A percentile compares a stretch with the other conserved stretches of the same genome.
These are phyloP conservation scores for Fusarium coicis DNA, from an alignment of 2,329 filamentous ascomycete genomes.

Conservation along the genomic window DNA sequence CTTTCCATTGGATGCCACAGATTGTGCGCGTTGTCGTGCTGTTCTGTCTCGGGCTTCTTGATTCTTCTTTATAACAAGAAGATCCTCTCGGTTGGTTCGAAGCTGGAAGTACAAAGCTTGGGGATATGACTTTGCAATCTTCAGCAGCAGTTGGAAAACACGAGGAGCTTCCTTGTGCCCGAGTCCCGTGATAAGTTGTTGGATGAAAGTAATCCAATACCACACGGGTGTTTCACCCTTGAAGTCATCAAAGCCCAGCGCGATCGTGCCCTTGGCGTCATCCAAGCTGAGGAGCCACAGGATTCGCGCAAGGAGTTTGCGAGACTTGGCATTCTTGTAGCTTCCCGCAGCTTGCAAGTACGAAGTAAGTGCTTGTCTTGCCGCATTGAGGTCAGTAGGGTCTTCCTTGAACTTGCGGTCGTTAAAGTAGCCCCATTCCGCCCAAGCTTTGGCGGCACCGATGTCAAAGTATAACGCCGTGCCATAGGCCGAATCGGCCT, in stretches of 20 bases:
- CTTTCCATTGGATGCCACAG: constrained; percentile 57
- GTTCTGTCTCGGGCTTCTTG: constrained; percentile 79
- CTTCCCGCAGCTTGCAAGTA: constrained; percentile 96
- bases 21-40: constrained; percentile 61
- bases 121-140: constrained; percentile 95
- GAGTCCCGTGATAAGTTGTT: constrained; percentile 90
- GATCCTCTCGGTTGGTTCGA: constrained; percentile 92
- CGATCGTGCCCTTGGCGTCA: constrained; percentile 84
- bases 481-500: constrained; percentile 93
- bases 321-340: constrained; percentile 96
- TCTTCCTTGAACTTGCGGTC: constrained; percentile 96
- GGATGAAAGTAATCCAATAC: constrained; percentile 99
- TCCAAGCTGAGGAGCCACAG: constrained; percentile 96
- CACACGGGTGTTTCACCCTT: constrained; percentile 97
- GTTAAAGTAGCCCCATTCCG: constrained; percentile 99
- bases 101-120: constrained; percentile 97
- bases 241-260: constrained; percentile 90
- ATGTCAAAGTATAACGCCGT: constrained; percentile 97
- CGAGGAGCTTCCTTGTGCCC: constrained; percentile 91
- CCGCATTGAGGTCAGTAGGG: constrained; percentile 81
- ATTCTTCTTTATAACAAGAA: constrained; percentile 89
- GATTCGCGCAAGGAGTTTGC: constrained; percentile 92
- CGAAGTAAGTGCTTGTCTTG: constrained; percentile 91
- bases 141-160: constrained; percentile 85
- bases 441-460: constrained; percentile 95